Evolutionary conservation across 164 flowering plant species (phyloP), one percentile per base, ranked within the genome.

Genomic region (Vitis cinerea): DNA sequence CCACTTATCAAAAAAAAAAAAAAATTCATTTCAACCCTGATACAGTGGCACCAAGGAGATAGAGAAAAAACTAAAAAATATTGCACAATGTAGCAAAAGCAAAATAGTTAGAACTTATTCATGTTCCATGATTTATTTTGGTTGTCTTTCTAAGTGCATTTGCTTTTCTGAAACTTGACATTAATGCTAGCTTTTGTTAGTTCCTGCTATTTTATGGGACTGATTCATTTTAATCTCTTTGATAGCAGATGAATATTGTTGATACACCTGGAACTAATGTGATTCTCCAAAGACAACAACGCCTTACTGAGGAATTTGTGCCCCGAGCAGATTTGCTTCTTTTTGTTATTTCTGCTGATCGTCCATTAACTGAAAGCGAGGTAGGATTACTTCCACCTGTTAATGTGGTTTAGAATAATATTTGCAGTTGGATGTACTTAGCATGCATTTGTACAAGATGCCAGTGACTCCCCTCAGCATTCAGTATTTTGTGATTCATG

Each of bases 251-350:
- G 91, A 88, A 76, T 67, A 84, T 94, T 76, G 99, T 92, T 69
- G 99, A 94, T 78, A 94, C 97, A 14, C 99, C 99, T 31, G 99
- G 99, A 77, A 94, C 97, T 47, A 94, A 94, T 88, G 98, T 92
- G 71, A 92, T 94, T 79, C 97, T 94, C 19, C 94, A 91, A 79
- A 83, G 98, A 82, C 99, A 94, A 75, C 97, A 94, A 71, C 95
- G 96, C 30, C 90, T 94, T 17, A 94, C 97, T 5, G 99, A 92
- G 82, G 99, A 94, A 79, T 94, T 94, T 86, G 89, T 92, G 67
- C 99, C 99, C 16, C 92, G 99, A 71, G 93, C 97, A 23, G 99
- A 94, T 81, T 79, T 94, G 82, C 78, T 94, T 72, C 85, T 94
- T 74, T 94, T 94, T 82, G 96, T 94, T 29, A 86, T 94, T 59